These are phyloP conservation scores for Moniliophthora roreri DNA, from an alignment of 1,284 basidiomycete genomes.

Conservation along the genomic window DNA sequence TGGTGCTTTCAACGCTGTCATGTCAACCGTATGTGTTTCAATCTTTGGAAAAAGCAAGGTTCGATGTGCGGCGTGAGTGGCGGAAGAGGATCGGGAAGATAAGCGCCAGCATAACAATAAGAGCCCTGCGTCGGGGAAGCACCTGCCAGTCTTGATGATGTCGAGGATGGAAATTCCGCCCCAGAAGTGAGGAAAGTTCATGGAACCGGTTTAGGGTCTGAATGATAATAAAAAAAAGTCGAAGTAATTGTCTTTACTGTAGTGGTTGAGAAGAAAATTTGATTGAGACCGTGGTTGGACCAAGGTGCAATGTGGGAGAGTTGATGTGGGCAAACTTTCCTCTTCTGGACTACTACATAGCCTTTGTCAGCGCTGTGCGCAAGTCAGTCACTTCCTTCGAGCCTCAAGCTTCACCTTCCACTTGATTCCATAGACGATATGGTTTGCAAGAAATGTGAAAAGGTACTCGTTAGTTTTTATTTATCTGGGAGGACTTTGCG, in stretches of 20 bases:
- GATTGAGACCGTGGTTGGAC: neutral
- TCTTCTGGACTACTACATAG: neutral
- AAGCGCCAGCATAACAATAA: conserved; percentile 40
- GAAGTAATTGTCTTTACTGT: neutral
- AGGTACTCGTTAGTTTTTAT: too few species aligned
- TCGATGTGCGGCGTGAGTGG: conserved; percentile 28
- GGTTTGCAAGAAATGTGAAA: conserved; percentile 79
- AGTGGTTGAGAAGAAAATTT: neutral
- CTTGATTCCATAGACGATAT: too few species aligned
- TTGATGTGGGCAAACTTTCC: neutral
- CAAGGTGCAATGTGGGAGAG: too few species aligned
- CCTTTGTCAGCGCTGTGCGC: too few species aligned
- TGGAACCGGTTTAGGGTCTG: neutral
- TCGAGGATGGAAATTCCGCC: conserved; percentile 33
- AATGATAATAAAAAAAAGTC: neutral
- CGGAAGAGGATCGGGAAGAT: conserved; percentile 23
- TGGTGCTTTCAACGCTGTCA: conserved; percentile 47
- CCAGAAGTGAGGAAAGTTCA: conserved; percentile 28
- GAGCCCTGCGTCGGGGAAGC: conserved; percentile 38
- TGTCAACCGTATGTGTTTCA: conserved; percentile 55
- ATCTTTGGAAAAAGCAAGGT: conserved; percentile 29
- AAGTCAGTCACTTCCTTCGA: too few species aligned
- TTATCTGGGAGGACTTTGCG: too few species aligned
- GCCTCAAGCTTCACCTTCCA: too few species aligned
- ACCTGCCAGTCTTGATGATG: conserved; percentile 32